Base-by-base conservation (phyloP, 2,329 filamentous ascomycete genomes). In the Scopulariopsis brevicaulis region DNA sequence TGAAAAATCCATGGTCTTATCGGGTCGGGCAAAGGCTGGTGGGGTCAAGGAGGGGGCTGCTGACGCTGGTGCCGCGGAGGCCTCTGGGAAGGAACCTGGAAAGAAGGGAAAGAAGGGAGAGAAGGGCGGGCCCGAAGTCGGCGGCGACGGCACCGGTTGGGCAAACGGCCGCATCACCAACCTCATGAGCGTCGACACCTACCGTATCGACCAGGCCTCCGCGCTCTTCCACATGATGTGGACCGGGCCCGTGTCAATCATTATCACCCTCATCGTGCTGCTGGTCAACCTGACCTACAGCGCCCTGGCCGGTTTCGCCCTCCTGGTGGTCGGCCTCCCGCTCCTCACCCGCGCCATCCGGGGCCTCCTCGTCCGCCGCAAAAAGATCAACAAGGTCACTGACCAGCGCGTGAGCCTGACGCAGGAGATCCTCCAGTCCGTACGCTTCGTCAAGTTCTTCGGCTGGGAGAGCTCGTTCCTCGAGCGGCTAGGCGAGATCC, bases 371-470 rank as follows among this genome's bases (percentile, higher is more conserved):
- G 74, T 74, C 18, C 84, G 90, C 56, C 83, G 94, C 65, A 83
- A 83, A 64, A 77, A 71, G 34, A 96, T 97, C 76, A 97, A 96
- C 78, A 92, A 91, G 66, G 83, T 96, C 60, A 97, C 93, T 1
- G 93, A 97, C 68, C 89, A 95, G 72, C 84, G 93, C 62, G 92
- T 97, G 8, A 88, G 88, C 56, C 75, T 97, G 37, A 96, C 91
- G 0, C 92, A 96, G 68, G 93, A 97, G 68, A 96, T 97, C 56
- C 67, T 97, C 15, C 87, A 91, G 64, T 89, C 90, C 0, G 92
- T 96, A 25, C 83, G 92, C 28, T 96, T 97, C 66, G 93, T 97
- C 72, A 97, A 97, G 70, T 96, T 84, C 70, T 97, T 96, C 68
- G 92, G 91, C 8, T 97, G 93, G 93, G 93, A 97, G 69, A 86